Percentiles rank a stretch among this genome's conserved stretches.
These are phyloP conservation scores for Primulina eburnea DNA, from an alignment of 257 asterid species.

Conservation along the genomic window DNA sequence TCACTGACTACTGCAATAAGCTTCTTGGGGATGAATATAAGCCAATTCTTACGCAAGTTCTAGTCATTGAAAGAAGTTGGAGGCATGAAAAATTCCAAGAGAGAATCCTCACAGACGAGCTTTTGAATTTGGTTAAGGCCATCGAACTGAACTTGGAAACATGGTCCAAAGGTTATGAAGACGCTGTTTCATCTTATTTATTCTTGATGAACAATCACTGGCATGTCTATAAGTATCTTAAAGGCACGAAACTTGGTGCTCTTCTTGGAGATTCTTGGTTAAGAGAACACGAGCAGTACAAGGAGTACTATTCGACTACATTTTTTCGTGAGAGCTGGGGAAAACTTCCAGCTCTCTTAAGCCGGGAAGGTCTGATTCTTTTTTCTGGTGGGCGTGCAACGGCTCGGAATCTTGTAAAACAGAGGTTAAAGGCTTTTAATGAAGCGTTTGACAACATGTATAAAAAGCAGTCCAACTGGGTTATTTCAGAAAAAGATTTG, in stretches of 20 bases:
- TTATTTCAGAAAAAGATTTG: conserved; percentile 59
- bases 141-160: conserved; percentile 69
- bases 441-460: conserved; percentile 75
- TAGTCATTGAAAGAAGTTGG: conserved; percentile 85
- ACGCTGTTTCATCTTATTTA: conserved; percentile 39
- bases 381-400: conserved; percentile 86
- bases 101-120: conserved; percentile 53
- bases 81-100: conserved; percentile 76
- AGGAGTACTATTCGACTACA: conserved; percentile 42
- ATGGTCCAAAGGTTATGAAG: conserved; percentile 77
- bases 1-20: conserved; percentile 80
- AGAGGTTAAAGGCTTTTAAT: conserved; percentile 65
- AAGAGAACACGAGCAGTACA: conserved; percentile 52
- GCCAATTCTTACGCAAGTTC: conserved; percentile 70
- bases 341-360: conserved; percentile 64
- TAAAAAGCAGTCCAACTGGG: conserved; percentile 59
- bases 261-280: conserved; percentile 73
- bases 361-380: conserved; percentile 80
- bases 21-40: conserved; percentile 80
- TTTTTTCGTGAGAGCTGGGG: conserved; percentile 85
- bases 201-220: conserved; percentile 88
- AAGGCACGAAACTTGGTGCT: conserved; percentile 65
- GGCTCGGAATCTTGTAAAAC: conserved; percentile 84
- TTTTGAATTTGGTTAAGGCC: conserved; percentile 55
- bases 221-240: conserved; percentile 66